phyloP scores from a whole-genome alignment of 352 stramenopile genomes.

The Phytophthora podocarpi region DNA sequence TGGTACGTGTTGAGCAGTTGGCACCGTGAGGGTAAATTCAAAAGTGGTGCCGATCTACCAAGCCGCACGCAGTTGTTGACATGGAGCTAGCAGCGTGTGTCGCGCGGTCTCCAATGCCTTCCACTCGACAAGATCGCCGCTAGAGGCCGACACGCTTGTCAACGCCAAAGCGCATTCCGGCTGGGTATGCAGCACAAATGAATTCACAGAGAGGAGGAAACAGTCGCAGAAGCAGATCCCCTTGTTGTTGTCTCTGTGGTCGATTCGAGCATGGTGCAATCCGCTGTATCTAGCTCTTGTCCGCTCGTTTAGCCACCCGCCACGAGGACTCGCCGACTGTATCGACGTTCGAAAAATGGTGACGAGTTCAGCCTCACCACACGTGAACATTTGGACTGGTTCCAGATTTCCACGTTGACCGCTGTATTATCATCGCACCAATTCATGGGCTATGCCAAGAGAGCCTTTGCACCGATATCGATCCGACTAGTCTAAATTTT shows the following conservation, averaged over 20 bases:
- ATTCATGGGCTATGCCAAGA: too few species aligned
- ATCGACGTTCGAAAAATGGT: conserved; percentile 13
- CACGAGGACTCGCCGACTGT: conserved; percentile 16
- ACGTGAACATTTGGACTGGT: conserved; percentile 10
- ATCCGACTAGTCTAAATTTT: too few species aligned
- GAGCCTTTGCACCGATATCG: conserved; percentile 4
- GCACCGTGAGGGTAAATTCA: conserved; percentile 17
- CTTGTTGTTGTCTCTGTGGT: neutral
- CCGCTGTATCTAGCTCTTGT: conserved; percentile 12
- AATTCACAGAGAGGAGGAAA: conserved; percentile 31
- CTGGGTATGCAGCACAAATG: conserved; percentile 8
- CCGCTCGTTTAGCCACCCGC: conserved; percentile 16
- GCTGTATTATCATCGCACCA: too few species aligned
- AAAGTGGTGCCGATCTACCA: conserved; percentile 19
- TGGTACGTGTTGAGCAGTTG: conserved; percentile 26
- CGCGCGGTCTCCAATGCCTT: conserved; percentile 23
- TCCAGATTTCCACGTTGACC: conserved; percentile 27
- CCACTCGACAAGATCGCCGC: conserved; percentile 21
- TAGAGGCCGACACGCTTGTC: conserved; percentile 19
- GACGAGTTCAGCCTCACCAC: conserved; percentile 3
- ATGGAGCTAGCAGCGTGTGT: neutral
- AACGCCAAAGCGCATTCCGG: conserved; percentile 18
- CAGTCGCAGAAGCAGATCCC: conserved; percentile 4
- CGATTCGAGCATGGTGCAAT: conserved; percentile 30
- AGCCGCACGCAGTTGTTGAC: neutral